Evolutionary conservation across 225 moss, liverwort and hornwort species (phyloP).

Genomic region (Sphagnum contortum): DNA sequence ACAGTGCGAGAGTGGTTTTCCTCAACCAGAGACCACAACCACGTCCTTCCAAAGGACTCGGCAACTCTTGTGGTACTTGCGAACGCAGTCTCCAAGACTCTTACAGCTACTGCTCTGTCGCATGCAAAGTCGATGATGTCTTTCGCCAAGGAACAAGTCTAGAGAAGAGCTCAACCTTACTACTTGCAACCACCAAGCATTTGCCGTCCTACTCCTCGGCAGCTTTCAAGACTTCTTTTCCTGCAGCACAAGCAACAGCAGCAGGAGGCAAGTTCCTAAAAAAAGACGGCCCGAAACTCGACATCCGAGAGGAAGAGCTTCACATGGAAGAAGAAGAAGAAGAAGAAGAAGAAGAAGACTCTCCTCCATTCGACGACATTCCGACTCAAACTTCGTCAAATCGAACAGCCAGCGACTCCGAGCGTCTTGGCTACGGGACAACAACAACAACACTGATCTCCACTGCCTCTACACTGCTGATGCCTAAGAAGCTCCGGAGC

Average conservation of each 20-base stretch:
- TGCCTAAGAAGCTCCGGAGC: constrained; percentile 82
- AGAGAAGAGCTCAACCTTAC: constrained; percentile 24
- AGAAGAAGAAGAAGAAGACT: constrained; percentile 75
- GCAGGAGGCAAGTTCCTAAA: constrained; percentile 41
- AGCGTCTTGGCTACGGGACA: constrained; percentile 45
- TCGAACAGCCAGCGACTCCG: constrained; percentile 62
- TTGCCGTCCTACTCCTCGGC: constrained; percentile 50
- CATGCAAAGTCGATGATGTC: constrained; percentile 87
- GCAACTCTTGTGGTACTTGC: constrained; percentile 93
- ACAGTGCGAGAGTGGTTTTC: constrained; percentile 94
- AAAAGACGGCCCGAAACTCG: constrained; percentile 28
- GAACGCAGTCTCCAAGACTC: constrained; percentile 89
- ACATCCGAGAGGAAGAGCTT: no score
- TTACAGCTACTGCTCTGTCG: constrained; percentile 87
- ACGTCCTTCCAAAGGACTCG: constrained; percentile 84
- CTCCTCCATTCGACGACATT: constrained; percentile 58
- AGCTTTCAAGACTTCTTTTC: constrained; percentile 29
- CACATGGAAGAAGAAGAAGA: constrained; percentile 20
- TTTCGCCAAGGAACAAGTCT: constrained; percentile 20
- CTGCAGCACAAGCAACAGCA: constrained; percentile 44
- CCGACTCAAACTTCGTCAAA: constrained; percentile 73
- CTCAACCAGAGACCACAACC: constrained; percentile 98
- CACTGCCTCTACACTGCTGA: constrained; percentile 63
- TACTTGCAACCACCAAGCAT: constrained; percentile 18
- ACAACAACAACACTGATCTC: constrained; percentile 25